These are phyloP conservation scores for Neoboletus subvelutipes DNA, from an alignment of 768 basidiomycete genomes.

Conservation along the genomic window DNA sequence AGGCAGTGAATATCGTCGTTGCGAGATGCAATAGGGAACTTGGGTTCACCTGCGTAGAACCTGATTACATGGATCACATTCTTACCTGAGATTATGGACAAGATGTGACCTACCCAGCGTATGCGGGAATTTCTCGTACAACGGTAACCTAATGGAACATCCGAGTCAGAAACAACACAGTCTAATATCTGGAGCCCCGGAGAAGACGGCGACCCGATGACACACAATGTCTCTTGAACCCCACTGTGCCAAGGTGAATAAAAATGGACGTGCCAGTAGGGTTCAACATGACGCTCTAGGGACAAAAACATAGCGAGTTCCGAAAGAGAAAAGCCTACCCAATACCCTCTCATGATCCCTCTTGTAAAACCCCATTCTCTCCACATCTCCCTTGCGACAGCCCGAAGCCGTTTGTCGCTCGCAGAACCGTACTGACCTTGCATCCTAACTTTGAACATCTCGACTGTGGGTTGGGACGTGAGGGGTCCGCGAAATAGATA, in stretches of 20 bases:
- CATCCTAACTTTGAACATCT: constrained; percentile 99
- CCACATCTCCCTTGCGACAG: constrained; percentile 83
- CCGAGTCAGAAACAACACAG: background rate
- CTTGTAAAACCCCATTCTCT: constrained; percentile 76
- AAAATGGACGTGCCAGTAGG: background rate
- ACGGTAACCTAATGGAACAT: constrained; percentile 67
- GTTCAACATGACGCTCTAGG: background rate
- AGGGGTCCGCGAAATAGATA: background rate
- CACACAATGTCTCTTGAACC: background rate
- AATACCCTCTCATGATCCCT: constrained; percentile 96
- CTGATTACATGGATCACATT: constrained; percentile 33
- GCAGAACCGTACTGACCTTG: constrained; percentile 89
- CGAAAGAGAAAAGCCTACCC: constrained; percentile 52
- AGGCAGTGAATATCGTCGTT: background rate
- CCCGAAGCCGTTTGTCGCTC: constrained; percentile 73
- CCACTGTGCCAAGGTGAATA: background rate
- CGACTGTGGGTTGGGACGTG: constrained; percentile 48
- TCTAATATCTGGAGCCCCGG: background rate
- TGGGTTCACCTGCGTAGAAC: constrained; percentile 59
- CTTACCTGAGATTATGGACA: background rate
- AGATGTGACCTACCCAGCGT: constrained; percentile 59
- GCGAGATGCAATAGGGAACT: background rate
- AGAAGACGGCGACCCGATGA: background rate
- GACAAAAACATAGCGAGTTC: background rate
- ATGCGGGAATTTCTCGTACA: constrained; percentile 92